phyloP scores from a whole-genome alignment of 805 yeast species.

The Kuraishia borneana region DNA sequence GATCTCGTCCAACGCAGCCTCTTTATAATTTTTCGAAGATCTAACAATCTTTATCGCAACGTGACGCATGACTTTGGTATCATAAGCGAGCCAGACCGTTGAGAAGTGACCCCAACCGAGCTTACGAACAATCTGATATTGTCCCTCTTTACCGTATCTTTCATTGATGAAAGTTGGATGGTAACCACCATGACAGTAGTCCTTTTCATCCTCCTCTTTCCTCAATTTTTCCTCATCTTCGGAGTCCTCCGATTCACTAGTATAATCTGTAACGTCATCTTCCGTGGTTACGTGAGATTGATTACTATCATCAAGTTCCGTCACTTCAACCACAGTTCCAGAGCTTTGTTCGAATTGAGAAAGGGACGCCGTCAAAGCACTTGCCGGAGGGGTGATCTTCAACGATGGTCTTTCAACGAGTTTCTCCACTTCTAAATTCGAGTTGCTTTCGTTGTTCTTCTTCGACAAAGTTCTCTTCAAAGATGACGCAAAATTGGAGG shows the following conservation, averaged over 20 bases:
- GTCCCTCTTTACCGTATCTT: slow-evolving; percentile 29
- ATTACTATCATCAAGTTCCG: background rate
- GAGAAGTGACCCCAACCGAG: slow-evolving; percentile 68
- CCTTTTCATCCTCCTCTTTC: slow-evolving; percentile 37
- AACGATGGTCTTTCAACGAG: background rate
- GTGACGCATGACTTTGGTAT: slow-evolving; percentile 24
- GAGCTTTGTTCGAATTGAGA: background rate
- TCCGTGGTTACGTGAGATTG: background rate
- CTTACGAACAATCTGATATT: slow-evolving; percentile 40
- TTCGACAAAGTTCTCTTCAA: background rate
- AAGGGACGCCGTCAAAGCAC: background rate
- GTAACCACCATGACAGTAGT: slow-evolving; percentile 52
- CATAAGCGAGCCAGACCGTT: slow-evolving; percentile 57
- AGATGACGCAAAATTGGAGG: slow-evolving; percentile 1
- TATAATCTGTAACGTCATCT: background rate
- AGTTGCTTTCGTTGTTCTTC: background rate
- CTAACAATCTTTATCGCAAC: slow-evolving; percentile 57
- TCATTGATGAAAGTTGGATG: slow-evolving; percentile 53
- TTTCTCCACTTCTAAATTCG: background rate
- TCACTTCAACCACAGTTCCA: background rate
- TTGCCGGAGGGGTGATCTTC: no score
- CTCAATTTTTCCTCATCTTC: slow-evolving; percentile 1
- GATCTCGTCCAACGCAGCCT: slow-evolving; percentile 59
- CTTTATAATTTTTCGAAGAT: slow-evolving; percentile 38
- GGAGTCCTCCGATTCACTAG: background rate